Percentiles rank a stretch among this genome's conserved stretches.
phyloP scores from a whole-genome alignment of 768 basidiomycete genomes.

The Thelephora ganbajun region DNA sequence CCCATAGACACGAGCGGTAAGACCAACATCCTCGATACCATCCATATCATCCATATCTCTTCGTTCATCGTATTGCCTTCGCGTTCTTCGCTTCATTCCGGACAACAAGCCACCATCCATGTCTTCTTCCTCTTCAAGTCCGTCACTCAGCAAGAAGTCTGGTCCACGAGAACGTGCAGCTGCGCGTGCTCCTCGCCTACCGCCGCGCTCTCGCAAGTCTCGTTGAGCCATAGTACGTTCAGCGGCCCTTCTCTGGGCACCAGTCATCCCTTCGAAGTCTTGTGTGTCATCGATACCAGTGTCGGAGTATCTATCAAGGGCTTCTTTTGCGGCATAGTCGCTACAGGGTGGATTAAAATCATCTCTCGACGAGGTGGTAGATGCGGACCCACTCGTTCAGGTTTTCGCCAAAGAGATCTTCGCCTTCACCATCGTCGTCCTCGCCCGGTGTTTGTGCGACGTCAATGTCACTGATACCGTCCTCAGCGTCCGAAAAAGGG shows the following conservation, averaged over 20 bases:
- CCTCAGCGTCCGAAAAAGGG: conserved; percentile 63
- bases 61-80: conserved; percentile 90
- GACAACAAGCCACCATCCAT: conserved; percentile 53
- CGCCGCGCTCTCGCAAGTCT: conserved; percentile 60
- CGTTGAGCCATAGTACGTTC: conserved; percentile 82
- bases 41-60: conserved; percentile 85
- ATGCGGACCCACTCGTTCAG: conserved; percentile 46
- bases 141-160: conserved; percentile 73
- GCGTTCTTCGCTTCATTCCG: conserved; percentile 68
- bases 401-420: conserved; percentile 83
- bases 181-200: conserved; percentile 59
- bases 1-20: neutral
- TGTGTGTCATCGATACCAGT: conserved; percentile 77
- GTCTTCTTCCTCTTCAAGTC: conserved; percentile 50
- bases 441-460: conserved; percentile 52
- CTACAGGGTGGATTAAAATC: conserved; percentile 21
- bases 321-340: conserved; percentile 76
- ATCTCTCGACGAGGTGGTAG: neutral
- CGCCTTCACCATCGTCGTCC: conserved; percentile 70
- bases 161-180: conserved; percentile 72
- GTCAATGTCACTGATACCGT: conserved; percentile 59
- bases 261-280: conserved; percentile 53
- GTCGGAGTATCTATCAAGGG: conserved; percentile 79
- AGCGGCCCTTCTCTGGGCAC: conserved; percentile 60
- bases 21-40: conserved; percentile 68